phyloP scores from a whole-genome alignment of 2,329 filamentous ascomycete species.

The Fusarium sp. region DNA sequence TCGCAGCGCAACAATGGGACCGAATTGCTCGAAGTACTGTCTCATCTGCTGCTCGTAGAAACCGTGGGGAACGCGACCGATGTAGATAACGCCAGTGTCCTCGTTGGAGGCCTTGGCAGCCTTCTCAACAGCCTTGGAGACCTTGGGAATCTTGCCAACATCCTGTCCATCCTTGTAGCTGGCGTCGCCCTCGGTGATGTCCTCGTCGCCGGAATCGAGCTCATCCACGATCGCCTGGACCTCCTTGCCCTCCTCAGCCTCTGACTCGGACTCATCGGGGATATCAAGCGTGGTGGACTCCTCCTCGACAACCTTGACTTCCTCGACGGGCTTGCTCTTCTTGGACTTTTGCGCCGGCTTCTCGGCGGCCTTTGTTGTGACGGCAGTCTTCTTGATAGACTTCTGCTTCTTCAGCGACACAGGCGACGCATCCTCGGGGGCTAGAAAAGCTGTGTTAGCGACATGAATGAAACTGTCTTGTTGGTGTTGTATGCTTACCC shows the following conservation, averaged over 20 bases:
- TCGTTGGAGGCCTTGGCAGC: slow-evolving; percentile 58
- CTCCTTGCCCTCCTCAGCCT: slow-evolving; percentile 56
- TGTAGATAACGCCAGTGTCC: slow-evolving; percentile 83
- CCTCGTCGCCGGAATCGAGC: slow-evolving; percentile 59
- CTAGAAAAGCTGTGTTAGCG: slow-evolving; percentile 48
- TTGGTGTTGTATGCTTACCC: slow-evolving; percentile 41
- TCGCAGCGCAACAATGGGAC: slow-evolving; percentile 79
- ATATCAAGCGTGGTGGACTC: slow-evolving; percentile 49
- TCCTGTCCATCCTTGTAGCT: slow-evolving; percentile 61
- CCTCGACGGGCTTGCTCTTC: slow-evolving; percentile 47
- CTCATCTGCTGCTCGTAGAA: slow-evolving; percentile 98
- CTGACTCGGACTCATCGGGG: slow-evolving; percentile 51
- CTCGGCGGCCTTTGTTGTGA: slow-evolving; percentile 40
- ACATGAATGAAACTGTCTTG: background rate
- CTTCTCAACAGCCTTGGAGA: slow-evolving; percentile 58
- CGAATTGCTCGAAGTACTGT: slow-evolving; percentile 94
- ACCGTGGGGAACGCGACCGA: slow-evolving; percentile 89
- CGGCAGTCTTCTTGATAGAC: slow-evolving; percentile 49
- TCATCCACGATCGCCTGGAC: slow-evolving; percentile 58
- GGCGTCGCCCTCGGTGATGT: slow-evolving; percentile 50
- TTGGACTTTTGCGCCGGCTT: slow-evolving; percentile 52
- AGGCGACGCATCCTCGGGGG: slow-evolving; percentile 59
- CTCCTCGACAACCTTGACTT: slow-evolving; percentile 43
- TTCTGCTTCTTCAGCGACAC: slow-evolving; percentile 60
- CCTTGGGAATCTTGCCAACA: slow-evolving; percentile 62